Percentiles rank a stretch among this genome's conserved stretches.
Conservation (phyloP, 164 flowering plant genomes). For the Vitis rotundifolia region DNA sequence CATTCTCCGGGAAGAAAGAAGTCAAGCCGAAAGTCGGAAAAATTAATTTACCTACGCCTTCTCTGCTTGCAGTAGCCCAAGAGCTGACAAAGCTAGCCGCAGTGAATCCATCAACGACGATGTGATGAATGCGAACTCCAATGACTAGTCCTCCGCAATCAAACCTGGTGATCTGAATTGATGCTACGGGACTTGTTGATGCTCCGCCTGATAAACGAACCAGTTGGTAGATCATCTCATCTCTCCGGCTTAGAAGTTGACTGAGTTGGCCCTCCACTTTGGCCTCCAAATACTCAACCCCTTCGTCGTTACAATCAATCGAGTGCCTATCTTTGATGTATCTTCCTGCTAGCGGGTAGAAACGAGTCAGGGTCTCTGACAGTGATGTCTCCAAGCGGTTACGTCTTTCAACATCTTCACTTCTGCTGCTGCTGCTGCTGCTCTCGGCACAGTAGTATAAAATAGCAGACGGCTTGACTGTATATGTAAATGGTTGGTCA, state of each 20-base stretch:
- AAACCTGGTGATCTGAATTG: slow-evolving; percentile 11
- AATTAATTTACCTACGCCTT: slow-evolving; percentile 1
- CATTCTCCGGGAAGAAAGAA: not conserved
- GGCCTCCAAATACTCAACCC: slow-evolving; percentile 11
- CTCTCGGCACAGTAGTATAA: too few relatives aligned
- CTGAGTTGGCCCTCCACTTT: not conserved
- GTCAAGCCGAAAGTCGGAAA: slow-evolving; percentile 2
- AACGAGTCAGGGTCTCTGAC: too few relatives aligned
- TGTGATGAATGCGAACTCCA: slow-evolving; percentile 4
- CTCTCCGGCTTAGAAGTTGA: not conserved
- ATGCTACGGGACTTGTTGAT: slow-evolving; percentile 1
- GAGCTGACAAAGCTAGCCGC: not conserved
- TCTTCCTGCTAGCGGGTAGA: slow-evolving; percentile 18
- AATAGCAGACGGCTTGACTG: too few relatives aligned
- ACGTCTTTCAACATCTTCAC: too few relatives aligned
- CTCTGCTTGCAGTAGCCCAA: slow-evolving; percentile 10
- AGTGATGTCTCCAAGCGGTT: too few relatives aligned
- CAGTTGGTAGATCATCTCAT: too few relatives aligned
- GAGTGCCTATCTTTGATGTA: not conserved
- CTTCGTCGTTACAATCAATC: slow-evolving; percentile 22
- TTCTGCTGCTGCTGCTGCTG: too few relatives aligned
- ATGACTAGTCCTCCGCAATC: slow-evolving; percentile 18
- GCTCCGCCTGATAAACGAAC: not conserved
- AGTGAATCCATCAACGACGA: not conserved
- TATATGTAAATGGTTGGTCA: too few relatives aligned